Evolutionary conservation across 1,284 basidiomycete genomes (phyloP).

Genomic region (Melampsora occidentalis): DNA sequence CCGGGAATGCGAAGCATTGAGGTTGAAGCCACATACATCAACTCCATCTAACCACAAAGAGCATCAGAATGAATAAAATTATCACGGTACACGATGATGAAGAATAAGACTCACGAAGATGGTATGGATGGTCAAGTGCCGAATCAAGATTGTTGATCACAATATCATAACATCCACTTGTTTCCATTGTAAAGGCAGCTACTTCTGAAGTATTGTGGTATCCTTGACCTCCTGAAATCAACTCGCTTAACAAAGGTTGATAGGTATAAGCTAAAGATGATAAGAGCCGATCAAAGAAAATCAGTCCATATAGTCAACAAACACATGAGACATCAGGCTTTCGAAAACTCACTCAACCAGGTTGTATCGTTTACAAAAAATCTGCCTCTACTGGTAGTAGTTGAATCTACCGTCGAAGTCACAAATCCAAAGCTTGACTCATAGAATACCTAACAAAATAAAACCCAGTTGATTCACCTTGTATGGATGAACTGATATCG

Average conservation of each 20-base stretch:
- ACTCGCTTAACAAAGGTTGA: neutral
- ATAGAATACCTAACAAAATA: constrained; percentile 24
- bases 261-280: neutral
- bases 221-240: constrained; percentile 5
- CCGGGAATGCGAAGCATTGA: neutral
- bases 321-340: too few relatives aligned
- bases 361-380: constrained; percentile 42
- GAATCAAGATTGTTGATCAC: constrained; percentile 53
- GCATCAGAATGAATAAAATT: too few relatives aligned
- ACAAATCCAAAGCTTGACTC: constrained; percentile 36
- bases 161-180: constrained; percentile 6
- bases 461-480: neutral
- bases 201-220: constrained; percentile 12
- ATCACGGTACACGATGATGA: neutral
- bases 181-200: neutral
- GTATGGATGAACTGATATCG: neutral
- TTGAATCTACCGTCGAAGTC: constrained; percentile 6
- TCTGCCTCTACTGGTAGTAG: constrained; percentile 16
- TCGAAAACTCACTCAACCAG: constrained; percentile 29
- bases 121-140: constrained; percentile 53
- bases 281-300: too few relatives aligned
- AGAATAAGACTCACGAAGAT: constrained; percentile 50
- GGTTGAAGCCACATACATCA: neutral
- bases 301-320: neutral
- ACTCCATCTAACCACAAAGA: neutral